These are phyloP conservation scores for Cyphellophora europaea DNA, from an alignment of 2,329 filamentous ascomycete species.

Conservation along the genomic window DNA sequence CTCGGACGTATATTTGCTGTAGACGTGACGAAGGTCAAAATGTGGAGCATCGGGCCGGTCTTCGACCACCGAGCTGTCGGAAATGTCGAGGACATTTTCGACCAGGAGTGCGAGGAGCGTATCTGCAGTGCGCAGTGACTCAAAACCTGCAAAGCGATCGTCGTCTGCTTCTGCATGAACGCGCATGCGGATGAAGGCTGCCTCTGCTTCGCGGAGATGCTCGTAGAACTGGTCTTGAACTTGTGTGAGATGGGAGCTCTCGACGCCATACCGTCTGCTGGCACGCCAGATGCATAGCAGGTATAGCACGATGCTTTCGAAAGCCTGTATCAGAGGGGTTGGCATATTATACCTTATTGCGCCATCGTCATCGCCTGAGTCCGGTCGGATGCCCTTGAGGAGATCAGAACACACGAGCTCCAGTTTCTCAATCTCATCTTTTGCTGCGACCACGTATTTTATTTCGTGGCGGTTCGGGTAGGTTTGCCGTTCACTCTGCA, in stretches of 20 bases:
- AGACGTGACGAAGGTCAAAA: background rate
- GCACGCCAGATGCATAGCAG: background rate
- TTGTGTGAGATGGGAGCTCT: background rate
- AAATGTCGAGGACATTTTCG: background rate
- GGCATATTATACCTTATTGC: background rate
- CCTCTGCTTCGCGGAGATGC: background rate
- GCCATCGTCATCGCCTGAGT: background rate
- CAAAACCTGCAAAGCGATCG: background rate
- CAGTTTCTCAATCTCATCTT: background rate
- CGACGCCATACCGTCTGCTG: background rate
- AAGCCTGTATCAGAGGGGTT: background rate
- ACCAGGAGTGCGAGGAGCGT: background rate
- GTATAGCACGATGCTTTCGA: background rate
- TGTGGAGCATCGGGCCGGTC: background rate
- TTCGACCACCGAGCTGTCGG: background rate
- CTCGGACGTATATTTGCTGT: background rate
- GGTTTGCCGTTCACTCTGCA: background rate
- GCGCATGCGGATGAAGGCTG: background rate
- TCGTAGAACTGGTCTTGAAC: background rate
- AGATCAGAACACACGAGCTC: background rate
- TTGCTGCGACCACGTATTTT: background rate
- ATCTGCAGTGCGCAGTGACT: background rate
- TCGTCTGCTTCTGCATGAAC: background rate
- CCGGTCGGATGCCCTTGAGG: background rate
- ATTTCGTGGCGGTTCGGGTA: background rate